Evolutionary conservation across 2,329 filamentous ascomycete species (phyloP).

Genomic region (Chrysosporium queenslandicum): DNA sequence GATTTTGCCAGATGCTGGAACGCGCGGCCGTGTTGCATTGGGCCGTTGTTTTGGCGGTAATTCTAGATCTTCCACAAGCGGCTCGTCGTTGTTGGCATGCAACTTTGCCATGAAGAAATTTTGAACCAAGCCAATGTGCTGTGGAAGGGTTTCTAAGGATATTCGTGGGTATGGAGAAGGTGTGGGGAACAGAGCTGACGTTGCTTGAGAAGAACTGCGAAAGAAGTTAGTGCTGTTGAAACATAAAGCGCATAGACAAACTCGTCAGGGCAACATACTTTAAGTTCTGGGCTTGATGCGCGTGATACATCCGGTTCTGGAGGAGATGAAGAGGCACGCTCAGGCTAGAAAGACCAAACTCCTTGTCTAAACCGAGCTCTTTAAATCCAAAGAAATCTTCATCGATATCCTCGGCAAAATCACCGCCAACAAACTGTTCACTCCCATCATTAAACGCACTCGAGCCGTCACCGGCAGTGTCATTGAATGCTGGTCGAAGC

Average conservation of each 20-base stretch:
- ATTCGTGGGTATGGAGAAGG: slow-evolving; percentile 67
- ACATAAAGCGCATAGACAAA: slow-evolving; percentile 1
- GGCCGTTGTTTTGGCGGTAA: slow-evolving; percentile 78
- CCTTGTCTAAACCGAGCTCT: slow-evolving; percentile 80
- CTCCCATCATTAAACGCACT: slow-evolving; percentile 92
- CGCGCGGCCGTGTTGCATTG: slow-evolving; percentile 34
- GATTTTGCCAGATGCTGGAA: slow-evolving; percentile 41
- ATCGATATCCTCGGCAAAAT: slow-evolving; percentile 94
- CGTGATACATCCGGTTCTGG: slow-evolving; percentile 78
- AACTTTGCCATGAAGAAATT: slow-evolving; percentile 88
- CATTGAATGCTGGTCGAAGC: slow-evolving; percentile 74
- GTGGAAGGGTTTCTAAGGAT: slow-evolving; percentile 63
- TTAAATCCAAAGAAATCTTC: slow-evolving; percentile 99
- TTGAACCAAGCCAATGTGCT: slow-evolving; percentile 77
- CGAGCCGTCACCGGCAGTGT: slow-evolving; percentile 71
- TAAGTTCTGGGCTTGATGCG: slow-evolving; percentile 66
- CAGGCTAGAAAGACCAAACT: slow-evolving; percentile 77
- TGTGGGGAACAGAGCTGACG: slow-evolving; percentile 50
- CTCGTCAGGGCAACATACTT: slow-evolving; percentile 35
- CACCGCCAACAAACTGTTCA: slow-evolving; percentile 90
- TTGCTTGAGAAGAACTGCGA: slow-evolving; percentile 38
- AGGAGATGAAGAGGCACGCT: slow-evolving; percentile 89
- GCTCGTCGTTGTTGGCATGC: slow-evolving; percentile 69
- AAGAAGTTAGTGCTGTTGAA: slow-evolving; percentile 11
- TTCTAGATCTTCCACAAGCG: slow-evolving; percentile 88